Evolutionary conservation across 2,329 filamentous ascomycete genomes (phyloP).

Genomic region (Fusarium zealandicum): DNA sequence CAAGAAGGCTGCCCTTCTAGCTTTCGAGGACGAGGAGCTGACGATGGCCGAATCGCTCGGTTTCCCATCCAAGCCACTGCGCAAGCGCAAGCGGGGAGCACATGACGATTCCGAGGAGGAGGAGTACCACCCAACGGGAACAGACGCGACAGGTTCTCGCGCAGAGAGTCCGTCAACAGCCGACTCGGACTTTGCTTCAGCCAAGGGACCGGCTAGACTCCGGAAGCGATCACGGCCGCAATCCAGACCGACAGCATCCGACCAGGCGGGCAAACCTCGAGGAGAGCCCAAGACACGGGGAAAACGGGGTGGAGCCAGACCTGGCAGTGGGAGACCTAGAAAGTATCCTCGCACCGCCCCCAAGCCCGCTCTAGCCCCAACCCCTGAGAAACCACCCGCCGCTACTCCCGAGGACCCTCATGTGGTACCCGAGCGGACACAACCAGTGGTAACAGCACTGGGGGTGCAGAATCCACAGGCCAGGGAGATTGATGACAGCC

Average conservation of each 20-base stretch:
- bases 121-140: slow-evolving; percentile 40
- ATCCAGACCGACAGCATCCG: slow-evolving; percentile 15
- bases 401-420: slow-evolving; percentile 16
- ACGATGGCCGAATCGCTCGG: slow-evolving; percentile 19
- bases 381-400: slow-evolving; percentile 3
- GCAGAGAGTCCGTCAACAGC: slow-evolving; percentile 34
- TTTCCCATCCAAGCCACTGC: slow-evolving; percentile 21
- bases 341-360: slow-evolving; percentile 45
- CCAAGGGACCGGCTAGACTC: slow-evolving; percentile 36
- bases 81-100: slow-evolving; percentile 43
- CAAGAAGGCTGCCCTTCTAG: slow-evolving; percentile 12
- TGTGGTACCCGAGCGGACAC: slow-evolving; percentile 13
- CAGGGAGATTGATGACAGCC: slow-evolving; percentile 15
- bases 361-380: slow-evolving; percentile 20
- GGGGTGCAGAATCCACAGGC: slow-evolving; percentile 3
- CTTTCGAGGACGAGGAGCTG: slow-evolving; percentile 27
- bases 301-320: slow-evolving; percentile 49
- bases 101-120: slow-evolving; percentile 43
- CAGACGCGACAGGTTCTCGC: slow-evolving; percentile 31
- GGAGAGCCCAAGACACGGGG: slow-evolving; percentile 44
- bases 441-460: slow-evolving; percentile 17
- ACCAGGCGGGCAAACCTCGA: slow-evolving; percentile 24
- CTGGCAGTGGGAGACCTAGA: slow-evolving; percentile 50
- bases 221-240: slow-evolving; percentile 36
- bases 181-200: slow-evolving; percentile 36